These are phyloP conservation scores for Geosmithia flava DNA, from an alignment of 2,329 filamentous ascomycete genomes.

Conservation along the genomic window DNA sequence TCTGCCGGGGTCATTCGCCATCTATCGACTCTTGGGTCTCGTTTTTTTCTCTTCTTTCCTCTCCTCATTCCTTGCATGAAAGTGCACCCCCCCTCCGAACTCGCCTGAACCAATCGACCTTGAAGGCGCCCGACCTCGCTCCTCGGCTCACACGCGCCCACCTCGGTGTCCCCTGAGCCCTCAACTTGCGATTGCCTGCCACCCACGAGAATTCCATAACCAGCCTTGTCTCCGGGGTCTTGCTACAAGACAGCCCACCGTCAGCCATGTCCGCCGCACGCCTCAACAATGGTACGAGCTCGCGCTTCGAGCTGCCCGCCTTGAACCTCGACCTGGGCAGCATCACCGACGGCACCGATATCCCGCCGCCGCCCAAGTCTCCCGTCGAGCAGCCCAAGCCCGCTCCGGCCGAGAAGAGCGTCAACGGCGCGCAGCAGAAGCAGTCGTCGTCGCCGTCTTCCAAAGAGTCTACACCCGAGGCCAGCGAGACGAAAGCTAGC, in stretches of 20 bases:
- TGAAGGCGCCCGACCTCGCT: not conserved
- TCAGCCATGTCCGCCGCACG: conserved; percentile 16
- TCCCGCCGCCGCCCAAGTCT: conserved; percentile 45
- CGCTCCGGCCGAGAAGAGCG: conserved; percentile 21
- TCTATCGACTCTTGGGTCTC: not conserved
- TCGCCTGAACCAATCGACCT: not conserved
- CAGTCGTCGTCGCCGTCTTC: conserved; percentile 1
- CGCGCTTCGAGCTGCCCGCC: conserved; percentile 43
- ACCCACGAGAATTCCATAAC: not conserved
- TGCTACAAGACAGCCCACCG: not conserved
- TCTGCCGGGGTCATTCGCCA: not conserved
- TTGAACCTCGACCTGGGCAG: conserved; percentile 46
- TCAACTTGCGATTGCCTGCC: not conserved
- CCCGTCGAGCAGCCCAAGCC: conserved; percentile 30
- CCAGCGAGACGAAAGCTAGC: not conserved
- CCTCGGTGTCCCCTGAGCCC: not conserved
- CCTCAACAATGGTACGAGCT: conserved; percentile 11
- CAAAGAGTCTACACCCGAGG: not conserved
- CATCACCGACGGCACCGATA: conserved; percentile 48
- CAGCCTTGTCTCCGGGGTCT: not conserved
- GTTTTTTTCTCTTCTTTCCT: not conserved
- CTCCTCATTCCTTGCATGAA: not conserved
- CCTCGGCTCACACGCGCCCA: not conserved
- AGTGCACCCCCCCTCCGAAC: not conserved
- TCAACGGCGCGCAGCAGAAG: not conserved